Evolutionary conservation across 257 asterid species (phyloP), one percentile per base, ranked within the genome.

Genomic region (Plectranthus barbatus): DNA sequence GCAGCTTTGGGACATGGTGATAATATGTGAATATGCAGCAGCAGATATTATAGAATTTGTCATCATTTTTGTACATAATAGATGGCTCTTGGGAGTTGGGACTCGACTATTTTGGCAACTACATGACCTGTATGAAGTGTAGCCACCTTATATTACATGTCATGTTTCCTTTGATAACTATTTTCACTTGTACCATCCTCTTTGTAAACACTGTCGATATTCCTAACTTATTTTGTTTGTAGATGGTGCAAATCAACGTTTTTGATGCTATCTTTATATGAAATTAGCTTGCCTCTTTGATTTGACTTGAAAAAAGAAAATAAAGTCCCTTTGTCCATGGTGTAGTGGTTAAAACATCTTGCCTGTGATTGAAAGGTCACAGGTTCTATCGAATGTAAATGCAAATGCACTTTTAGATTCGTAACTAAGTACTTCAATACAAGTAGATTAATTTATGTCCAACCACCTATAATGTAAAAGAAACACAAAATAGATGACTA

Each of bases 1-100:
- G 89, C 86, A 89, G 96, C 91, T 92, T 92, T 57, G 99, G 99
- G 39, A 85, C 91, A 10, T 84, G 88, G 95, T 90, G 84, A 86
- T 46, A 57, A 40, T 2, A 18, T 12, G 69, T 39, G 54, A 62
- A 45, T 18, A 60, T 85, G 90, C 87, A 82, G 78, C 76, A 26
- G 90, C 87, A 82, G 78, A 78, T 77, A 77, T 53, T 70, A 56
- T 70, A 57, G 76, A 55, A 68, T 72, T 37, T 52, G 51, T 64
- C n/a, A 31, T 53, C 68, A 67, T 77, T 53, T 29, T 36, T 64
- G 86, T 86, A 80, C 75, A 85, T 77, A 59, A 72, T 68, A 78
- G 76, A 59, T 54, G 61, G 46, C 42, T 64, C 60, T 47, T 21
- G 46, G n/a, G 46, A 56, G 15, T 56, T 18, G 31, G 31, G n/a